phyloP scores from a whole-genome alignment of 768 basidiomycete species.

The Rhodotorula graminis region DNA sequence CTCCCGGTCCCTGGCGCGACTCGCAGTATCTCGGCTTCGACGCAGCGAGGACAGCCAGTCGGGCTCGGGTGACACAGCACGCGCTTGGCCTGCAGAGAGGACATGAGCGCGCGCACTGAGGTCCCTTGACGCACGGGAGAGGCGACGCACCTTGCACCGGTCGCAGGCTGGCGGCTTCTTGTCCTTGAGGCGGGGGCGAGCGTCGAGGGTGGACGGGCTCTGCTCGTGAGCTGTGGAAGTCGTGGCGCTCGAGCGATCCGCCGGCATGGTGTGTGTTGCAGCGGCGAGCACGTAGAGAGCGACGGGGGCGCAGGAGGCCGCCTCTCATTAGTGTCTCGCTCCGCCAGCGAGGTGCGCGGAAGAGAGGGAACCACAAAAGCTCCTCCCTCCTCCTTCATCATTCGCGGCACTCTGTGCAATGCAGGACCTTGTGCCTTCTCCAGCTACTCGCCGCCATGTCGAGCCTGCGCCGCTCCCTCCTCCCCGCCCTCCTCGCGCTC shows the following conservation, averaged over 20 bases:
- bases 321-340: neutral
- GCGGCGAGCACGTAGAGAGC: neutral
- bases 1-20: neutral
- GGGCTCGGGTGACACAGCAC: neutral
- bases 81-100: neutral
- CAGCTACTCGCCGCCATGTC: no score
- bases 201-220: no score
- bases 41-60: neutral
- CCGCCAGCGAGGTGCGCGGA: neutral
- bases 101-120: neutral
- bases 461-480: no score
- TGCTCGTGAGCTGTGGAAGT: no score
- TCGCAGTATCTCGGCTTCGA: neutral
- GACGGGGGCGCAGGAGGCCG: neutral
- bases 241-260: neutral
- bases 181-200: neutral
- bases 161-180: neutral
- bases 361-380: no score
- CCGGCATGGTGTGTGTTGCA: no score
- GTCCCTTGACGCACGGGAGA: no score
- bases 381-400: no score
- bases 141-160: neutral
- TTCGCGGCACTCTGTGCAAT: neutral
- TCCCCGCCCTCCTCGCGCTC: no score
- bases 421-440: neutral